phyloP scores from a whole-genome alignment of 75 land plant genomes.

The Picea sitchensis region DNA sequence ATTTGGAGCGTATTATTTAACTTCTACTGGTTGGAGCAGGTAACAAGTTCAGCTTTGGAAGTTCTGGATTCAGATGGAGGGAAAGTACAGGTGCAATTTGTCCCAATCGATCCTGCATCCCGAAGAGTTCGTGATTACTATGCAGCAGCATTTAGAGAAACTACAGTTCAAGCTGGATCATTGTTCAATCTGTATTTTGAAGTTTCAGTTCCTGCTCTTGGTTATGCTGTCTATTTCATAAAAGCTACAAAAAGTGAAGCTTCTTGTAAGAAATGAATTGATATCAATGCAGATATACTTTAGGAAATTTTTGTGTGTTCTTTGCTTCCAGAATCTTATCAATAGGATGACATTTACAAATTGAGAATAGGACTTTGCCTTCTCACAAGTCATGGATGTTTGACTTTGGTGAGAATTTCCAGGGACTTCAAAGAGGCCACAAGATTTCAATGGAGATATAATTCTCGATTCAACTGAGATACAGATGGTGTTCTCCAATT shows the following conservation, averaged over 20 bases:
- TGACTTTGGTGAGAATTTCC: neutral
- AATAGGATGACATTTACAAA: neutral
- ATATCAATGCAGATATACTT: neutral
- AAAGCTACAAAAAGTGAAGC: slow-evolving; percentile 7
- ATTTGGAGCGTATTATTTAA: neutral
- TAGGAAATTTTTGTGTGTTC: neutral
- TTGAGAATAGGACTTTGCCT: neutral
- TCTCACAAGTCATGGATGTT: neutral
- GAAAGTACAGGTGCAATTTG: slow-evolving; percentile 69
- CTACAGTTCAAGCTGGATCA: slow-evolving; percentile 19
- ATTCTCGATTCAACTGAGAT: slow-evolving; percentile 6
- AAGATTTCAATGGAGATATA: slow-evolving; percentile 13
- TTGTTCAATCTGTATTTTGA: slow-evolving; percentile 69
- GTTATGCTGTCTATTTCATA: slow-evolving; percentile 24
- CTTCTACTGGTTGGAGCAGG: slow-evolving; percentile 32
- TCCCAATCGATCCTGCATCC: slow-evolving; percentile 52
- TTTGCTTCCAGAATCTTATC: neutral
- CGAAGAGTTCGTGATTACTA: slow-evolving; percentile 28
- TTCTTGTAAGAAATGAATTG: slow-evolving; percentile 7
- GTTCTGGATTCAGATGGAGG: slow-evolving; percentile 75
- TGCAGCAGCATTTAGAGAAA: slow-evolving; percentile 44
- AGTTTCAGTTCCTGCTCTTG: slow-evolving; percentile 74
- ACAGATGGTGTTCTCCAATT: slow-evolving; percentile 10
- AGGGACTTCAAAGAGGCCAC: slow-evolving; percentile 2
- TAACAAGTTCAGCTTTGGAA: slow-evolving; percentile 34